These are phyloP conservation scores for Aspergillus pseudoviridinutans DNA, from an alignment of 2,329 filamentous ascomycete species.

Conservation along the genomic window DNA sequence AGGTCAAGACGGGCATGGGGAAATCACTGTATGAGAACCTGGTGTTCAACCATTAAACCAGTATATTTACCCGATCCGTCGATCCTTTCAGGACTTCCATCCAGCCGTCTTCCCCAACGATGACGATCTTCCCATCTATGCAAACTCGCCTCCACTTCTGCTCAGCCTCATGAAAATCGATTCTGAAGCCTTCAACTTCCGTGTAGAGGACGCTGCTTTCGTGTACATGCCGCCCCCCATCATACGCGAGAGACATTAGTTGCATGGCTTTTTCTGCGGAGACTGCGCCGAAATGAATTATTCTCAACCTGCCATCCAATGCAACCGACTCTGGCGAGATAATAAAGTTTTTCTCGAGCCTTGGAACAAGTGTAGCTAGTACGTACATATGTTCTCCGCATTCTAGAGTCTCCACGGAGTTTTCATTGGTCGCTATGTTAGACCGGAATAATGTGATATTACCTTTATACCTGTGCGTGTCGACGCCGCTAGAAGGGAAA, in stretches of 20 bases:
- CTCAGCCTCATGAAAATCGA: constrained; percentile 61
- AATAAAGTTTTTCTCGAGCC: constrained; percentile 74
- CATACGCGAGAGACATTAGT: constrained; percentile 65
- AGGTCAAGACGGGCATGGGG: neutral
- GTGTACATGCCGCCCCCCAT: constrained; percentile 52
- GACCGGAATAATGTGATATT: constrained; percentile 44
- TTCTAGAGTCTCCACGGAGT: constrained; percentile 30
- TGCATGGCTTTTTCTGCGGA: constrained; percentile 66
- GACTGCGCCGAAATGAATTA: constrained; percentile 72
- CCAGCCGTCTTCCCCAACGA: constrained; percentile 65
- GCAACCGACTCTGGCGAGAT: constrained; percentile 72
- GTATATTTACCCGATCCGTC: constrained; percentile 17
- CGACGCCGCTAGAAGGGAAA: constrained; percentile 50
- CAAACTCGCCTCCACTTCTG: constrained; percentile 77
- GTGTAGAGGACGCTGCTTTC: constrained; percentile 65
- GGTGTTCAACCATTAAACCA: constrained; percentile 9
- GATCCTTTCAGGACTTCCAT: constrained; percentile 54
- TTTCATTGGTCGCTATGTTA: constrained; percentile 13
- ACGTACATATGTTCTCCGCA: constrained; percentile 66
- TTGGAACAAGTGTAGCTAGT: constrained; percentile 70
- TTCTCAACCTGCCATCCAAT: constrained; percentile 64
- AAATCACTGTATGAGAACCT: neutral
- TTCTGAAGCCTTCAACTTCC: constrained; percentile 61
- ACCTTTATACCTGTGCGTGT: constrained; percentile 56
- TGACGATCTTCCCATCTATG: constrained; percentile 85